Evolutionary conservation across 331 rosid species (phyloP).

Genomic region (Telfairia occidentalis): DNA sequence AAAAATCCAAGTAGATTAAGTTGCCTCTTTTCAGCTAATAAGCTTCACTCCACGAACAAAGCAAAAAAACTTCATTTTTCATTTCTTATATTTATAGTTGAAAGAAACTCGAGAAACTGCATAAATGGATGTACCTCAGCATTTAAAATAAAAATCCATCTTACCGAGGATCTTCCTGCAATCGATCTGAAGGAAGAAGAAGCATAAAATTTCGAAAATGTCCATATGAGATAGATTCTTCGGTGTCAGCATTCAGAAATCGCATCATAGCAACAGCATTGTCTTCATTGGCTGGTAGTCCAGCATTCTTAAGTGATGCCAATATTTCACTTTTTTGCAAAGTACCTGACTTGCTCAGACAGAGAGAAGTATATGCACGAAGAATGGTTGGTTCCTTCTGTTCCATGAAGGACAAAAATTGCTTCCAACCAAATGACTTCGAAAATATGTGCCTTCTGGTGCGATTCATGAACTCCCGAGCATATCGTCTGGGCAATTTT

Average conservation of each 20-base stretch:
- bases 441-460: conserved; percentile 89
- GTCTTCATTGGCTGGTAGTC: conserved; percentile 96
- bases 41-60: background rate
- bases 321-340: conserved; percentile 87
- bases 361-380: conserved; percentile 93
- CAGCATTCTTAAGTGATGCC: conserved; percentile 78
- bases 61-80: background rate
- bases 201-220: conserved; percentile 98
- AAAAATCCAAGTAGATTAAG: background rate
- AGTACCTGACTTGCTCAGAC: conserved; percentile 95
- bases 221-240: conserved; percentile 91
- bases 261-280: conserved; percentile 98
- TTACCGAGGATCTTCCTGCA: conserved; percentile 98
- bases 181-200: conserved; percentile 90
- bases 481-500: conserved; percentile 93
- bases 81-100: background rate
- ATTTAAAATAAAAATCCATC: conserved; percentile 19
- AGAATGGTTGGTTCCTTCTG: conserved; percentile 98
- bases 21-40: background rate
- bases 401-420: conserved; percentile 85
- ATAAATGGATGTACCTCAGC: background rate
- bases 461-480: conserved; percentile 84
- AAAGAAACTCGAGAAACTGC: background rate
- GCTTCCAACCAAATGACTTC: conserved; percentile 92
- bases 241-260: conserved; percentile 80